Base-by-base conservation (phyloP, 345 rosid genomes). In the Euphorbia peplus region DNA sequence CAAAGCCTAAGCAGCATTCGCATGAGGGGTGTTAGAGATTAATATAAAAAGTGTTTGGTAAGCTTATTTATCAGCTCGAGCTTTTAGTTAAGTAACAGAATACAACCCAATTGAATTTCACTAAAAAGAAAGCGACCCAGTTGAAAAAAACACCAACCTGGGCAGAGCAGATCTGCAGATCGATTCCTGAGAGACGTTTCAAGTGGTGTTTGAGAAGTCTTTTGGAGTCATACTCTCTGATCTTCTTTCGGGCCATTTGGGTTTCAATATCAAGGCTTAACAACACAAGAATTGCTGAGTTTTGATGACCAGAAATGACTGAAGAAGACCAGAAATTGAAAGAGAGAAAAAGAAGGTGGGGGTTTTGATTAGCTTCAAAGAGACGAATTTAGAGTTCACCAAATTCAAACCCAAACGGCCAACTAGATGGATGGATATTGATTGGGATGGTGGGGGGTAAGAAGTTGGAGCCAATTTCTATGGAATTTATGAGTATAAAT, bases 191-290 rank as follows among this genome's bases (percentile, higher is more conserved):
- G 12, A 90, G 87, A 52, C 92, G 90, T 63, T 90, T 90, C 80
- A 90, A 76, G 77, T 90, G 90, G 76, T 88, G 73, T 57, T 82
- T 90, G 69, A 90, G 78, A 55, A 90, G 89, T 52, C 89, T 83
- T 85, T 88, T 90, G 62, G 95, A 90, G 57, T 90, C 97, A 63
- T 85, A 85, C 80, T 90, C 97, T 82, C 92, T 90, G 73, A 88
- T 88, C 95, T 90, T 90, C 89, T 88, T 90, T 64, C 95, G 79
- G 54, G 95, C 97, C 97, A 90, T 90, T 60, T 58, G 39, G 29
- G 29, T 57, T 56, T 44, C 25, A 67, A 8, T 39, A 25, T 39
- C 18, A 50, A 63, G 24, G 29, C 21, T 24, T 18, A 60, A 60
- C 15, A n/a, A 19, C 26, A 35, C n/a, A n/a, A n/a, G n/a, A n/a